Evolutionary conservation across 768 basidiomycete species (phyloP).

Genomic region (Mycena pura): DNA sequence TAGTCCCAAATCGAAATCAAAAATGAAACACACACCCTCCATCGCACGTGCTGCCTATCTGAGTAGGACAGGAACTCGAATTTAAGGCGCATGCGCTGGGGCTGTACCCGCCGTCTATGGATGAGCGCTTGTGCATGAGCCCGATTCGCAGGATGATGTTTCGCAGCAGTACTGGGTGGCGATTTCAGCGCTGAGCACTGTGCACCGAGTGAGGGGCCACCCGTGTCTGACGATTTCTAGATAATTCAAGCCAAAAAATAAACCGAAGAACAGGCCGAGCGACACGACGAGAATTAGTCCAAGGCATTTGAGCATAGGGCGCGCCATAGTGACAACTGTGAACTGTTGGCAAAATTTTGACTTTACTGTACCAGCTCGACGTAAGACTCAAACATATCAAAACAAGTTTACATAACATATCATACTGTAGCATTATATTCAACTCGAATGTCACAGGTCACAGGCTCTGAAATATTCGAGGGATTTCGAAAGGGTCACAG

Average conservation of each 20-base stretch:
- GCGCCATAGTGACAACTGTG: too few relatives aligned
- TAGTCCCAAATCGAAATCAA: background rate
- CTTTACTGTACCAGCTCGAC: too few relatives aligned
- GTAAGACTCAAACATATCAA: too few relatives aligned
- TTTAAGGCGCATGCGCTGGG: slow-evolving; percentile 19
- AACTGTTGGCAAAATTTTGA: too few relatives aligned
- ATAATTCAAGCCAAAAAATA: slow-evolving; percentile 27
- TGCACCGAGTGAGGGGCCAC: slow-evolving; percentile 29
- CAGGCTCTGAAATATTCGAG: too few relatives aligned
- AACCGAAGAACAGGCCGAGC: slow-evolving; percentile 26
- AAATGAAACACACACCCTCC: slow-evolving; percentile 20
- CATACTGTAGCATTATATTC: too few relatives aligned
- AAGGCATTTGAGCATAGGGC: background rate
- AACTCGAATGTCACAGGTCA: too few relatives aligned
- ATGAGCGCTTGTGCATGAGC: slow-evolving; percentile 11
- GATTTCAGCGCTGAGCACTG: slow-evolving; percentile 18
- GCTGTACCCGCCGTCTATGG: slow-evolving; percentile 15
- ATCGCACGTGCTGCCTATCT: slow-evolving; percentile 16
- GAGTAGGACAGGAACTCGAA: slow-evolving; percentile 16
- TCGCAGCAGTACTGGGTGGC: slow-evolving; percentile 26
- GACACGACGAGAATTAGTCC: background rate
- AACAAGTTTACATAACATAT: too few relatives aligned
- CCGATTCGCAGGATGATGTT: slow-evolving; percentile 3
- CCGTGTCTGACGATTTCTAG: slow-evolving; percentile 29
- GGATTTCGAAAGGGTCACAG: too few relatives aligned